Evolutionary conservation across 2,329 filamentous ascomycete species (phyloP).

Genomic region (Tolypocladium nubicola): DNA sequence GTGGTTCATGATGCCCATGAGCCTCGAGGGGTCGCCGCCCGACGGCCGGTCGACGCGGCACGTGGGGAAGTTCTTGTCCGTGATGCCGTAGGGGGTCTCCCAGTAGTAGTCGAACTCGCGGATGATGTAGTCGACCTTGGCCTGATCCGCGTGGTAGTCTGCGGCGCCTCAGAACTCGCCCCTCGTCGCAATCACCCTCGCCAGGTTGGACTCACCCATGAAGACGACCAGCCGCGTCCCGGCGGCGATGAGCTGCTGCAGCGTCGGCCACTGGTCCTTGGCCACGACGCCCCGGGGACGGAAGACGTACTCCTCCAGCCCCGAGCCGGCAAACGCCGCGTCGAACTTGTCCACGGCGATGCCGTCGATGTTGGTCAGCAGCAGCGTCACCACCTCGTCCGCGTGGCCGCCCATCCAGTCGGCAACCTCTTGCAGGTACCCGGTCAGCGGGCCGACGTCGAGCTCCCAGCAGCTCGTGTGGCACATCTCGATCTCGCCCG

Average conservation of each 20-base stretch:
- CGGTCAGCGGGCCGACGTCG: constrained; percentile 44
- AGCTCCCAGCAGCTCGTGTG: constrained; percentile 52
- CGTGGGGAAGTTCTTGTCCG: constrained; percentile 45
- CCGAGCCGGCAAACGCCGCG: constrained; percentile 41
- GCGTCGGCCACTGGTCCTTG: constrained; percentile 56
- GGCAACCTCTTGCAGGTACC: constrained; percentile 47
- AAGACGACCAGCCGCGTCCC: constrained; percentile 60
- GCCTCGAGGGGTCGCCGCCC: constrained; percentile 22
- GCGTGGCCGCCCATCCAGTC: constrained; percentile 48
- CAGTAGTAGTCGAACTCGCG: constrained; percentile 57
- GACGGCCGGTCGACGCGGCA: constrained; percentile 56
- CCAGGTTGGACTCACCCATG: constrained; percentile 37
- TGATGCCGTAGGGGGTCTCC: constrained; percentile 62
- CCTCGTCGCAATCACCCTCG: constrained; percentile 3
- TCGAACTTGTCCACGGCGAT: constrained; percentile 45
- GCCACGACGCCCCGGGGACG: constrained; percentile 29
- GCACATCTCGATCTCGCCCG: constrained; percentile 46
- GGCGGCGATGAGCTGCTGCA: constrained; percentile 52
- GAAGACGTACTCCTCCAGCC: constrained; percentile 48
- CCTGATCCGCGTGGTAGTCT: constrained; percentile 48
- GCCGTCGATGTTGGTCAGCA: constrained; percentile 52
- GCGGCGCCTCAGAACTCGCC: constrained; percentile 7
- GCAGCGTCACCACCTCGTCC: constrained; percentile 51
- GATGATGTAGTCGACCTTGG: constrained; percentile 49
- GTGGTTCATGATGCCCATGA: constrained; percentile 36